phyloP scores from a whole-genome alignment of 2,329 filamentous ascomycete species.

The Apiospora phragmitis region DNA sequence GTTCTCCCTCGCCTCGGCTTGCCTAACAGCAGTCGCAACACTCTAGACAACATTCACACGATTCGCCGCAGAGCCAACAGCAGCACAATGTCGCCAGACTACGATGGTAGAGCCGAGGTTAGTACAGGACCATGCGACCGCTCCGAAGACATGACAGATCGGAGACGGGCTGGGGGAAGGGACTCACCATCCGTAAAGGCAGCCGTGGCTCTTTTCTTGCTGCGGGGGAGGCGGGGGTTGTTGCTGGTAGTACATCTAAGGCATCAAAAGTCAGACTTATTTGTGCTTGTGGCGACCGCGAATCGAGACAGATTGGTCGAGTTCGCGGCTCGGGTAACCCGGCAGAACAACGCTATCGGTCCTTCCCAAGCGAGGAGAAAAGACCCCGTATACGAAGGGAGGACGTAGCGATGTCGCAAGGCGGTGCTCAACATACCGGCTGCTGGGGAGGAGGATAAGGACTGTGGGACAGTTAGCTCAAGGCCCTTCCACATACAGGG shows the following conservation, averaged over 20 bases:
- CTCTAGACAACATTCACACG: constrained; percentile 44
- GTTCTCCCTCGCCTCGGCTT: not conserved
- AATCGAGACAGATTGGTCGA: not conserved
- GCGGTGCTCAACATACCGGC: not conserved
- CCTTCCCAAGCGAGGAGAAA: not conserved
- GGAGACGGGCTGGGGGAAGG: not conserved
- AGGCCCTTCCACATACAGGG: not conserved
- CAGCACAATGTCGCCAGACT: constrained; percentile 44
- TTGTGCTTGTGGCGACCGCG: not conserved
- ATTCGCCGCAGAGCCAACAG: constrained; percentile 45
- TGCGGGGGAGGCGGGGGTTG: constrained; percentile 30
- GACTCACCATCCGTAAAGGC: constrained; percentile 39
- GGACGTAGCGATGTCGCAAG: not conserved
- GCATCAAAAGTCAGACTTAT: constrained; percentile 8
- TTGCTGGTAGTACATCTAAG: constrained; percentile 36
- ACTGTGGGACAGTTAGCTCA: constrained; percentile 20
- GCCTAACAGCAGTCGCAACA: constrained; percentile 15
- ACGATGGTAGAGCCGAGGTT: constrained; percentile 4
- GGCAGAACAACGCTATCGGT: not conserved
- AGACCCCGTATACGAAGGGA: not conserved
- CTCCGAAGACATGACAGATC: not conserved
- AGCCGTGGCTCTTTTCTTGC: constrained; percentile 42
- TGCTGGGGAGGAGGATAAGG: constrained; percentile 21
- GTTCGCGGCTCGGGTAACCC: not conserved
- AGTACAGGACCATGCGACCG: not conserved